These are phyloP conservation scores for Plasmopara muralis DNA, from an alignment of 352 stramenopile species.

Conservation along the genomic window DNA sequence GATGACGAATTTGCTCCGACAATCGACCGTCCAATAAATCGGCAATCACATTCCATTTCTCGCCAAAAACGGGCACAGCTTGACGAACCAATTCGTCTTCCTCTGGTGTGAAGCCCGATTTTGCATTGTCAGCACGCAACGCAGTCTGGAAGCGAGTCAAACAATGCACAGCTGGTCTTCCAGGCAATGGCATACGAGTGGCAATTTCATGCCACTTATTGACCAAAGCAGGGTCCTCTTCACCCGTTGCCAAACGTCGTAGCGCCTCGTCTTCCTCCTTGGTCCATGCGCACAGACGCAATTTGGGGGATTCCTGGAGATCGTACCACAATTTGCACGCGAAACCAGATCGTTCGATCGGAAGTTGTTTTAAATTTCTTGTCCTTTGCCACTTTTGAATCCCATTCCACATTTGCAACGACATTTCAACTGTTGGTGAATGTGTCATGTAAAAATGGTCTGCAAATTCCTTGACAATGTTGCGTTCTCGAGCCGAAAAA, in stretches of 20 bases:
- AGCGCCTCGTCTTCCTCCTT: conserved; percentile 46
- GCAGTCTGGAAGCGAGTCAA: conserved; percentile 51
- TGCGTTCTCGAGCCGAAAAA: conserved; percentile 55
- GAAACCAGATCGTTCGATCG: conserved; percentile 57
- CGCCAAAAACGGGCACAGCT: conserved; percentile 59
- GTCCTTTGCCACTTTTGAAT: conserved; percentile 30
- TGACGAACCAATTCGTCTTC: conserved; percentile 46
- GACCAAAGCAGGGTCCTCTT: conserved; percentile 30
- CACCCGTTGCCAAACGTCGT: conserved; percentile 31
- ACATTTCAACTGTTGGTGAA: conserved; percentile 13
- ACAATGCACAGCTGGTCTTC: conserved; percentile 46
- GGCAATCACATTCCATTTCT: conserved; percentile 74
- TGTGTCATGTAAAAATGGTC: conserved; percentile 22
- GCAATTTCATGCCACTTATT: conserved; percentile 53
- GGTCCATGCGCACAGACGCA: conserved; percentile 49
- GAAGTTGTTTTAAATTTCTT: conserved; percentile 19
- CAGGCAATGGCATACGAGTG: conserved; percentile 33
- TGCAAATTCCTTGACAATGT: conserved; percentile 46
- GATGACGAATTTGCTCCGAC: conserved; percentile 67
- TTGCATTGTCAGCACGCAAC: conserved; percentile 35
- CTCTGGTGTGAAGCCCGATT: conserved; percentile 38
- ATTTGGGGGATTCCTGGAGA: conserved; percentile 47
- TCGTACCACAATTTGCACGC: conserved; percentile 72
- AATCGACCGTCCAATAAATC: conserved; percentile 68
- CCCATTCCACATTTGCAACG: conserved; percentile 45